Evolutionary conservation across 495 filamentous ascomycete genomes (phyloP), one percentile per base, ranked within the genome.

Genomic region (Aspergillus nanangensis): DNA sequence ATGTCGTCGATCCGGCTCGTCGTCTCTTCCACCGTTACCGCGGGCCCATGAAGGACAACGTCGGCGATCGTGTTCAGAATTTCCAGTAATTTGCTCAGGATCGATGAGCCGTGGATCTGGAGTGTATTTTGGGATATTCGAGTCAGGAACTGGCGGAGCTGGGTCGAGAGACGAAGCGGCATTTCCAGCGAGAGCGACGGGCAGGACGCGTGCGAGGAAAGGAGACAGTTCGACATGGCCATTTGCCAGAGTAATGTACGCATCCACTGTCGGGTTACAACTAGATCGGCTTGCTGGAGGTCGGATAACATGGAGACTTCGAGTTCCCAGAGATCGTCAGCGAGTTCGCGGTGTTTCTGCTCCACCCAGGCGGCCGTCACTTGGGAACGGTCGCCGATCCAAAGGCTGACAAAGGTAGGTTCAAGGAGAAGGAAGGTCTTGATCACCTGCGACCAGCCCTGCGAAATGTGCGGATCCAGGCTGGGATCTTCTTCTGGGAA

Each of bases 31-130:
- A 41, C 35, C n/a, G 52, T 45, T 14, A 52, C 58, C 33, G 56
- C 49, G 7, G 47, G 43, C 21, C 51, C 36, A 50, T 62, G 56
- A 44, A 62, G 58, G 13, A 82, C 59, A 1, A 82, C 76, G 56
- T 80, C 76, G 0, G 75, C 63, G 42, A 81, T 75, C 0, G 78
- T 76, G 41, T 75, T 76, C 1, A 72, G 65, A 40, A 82, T 66
- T 44, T 81, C 77, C 38, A 82, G 77, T 1, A 82, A 57, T 56
- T 79, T 82, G 43, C 78, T 70, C 19, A 76, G 66, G 20, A 82
- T 76, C 0, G 74, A 72, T 37, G 70, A 73, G 0, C 79, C 79
- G 50, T 82, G 77, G 17, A 82, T 63, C 14, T 70, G 66, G 25
- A 82, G 72, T 37, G 63, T 69, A 29, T 69, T 61, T 1, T 66